Conservation (phyloP, 179 eudicot genomes). For the Patellifolia procumbens region DNA sequence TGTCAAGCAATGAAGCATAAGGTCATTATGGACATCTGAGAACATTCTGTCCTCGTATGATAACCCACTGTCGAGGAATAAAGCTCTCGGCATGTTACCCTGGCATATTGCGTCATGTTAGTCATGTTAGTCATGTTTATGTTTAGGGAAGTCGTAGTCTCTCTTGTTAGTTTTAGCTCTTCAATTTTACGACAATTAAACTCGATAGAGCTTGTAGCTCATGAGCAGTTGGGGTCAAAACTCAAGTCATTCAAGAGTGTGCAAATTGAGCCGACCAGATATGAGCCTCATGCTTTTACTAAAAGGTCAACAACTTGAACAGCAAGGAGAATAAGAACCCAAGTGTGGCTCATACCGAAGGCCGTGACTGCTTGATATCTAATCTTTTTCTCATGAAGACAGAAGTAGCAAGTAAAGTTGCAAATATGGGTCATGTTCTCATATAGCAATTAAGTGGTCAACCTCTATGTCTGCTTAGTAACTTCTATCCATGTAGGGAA, state of each 20-base stretch:
- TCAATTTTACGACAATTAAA: neutral
- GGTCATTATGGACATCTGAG: neutral
- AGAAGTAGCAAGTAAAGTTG: neutral
- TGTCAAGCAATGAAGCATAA: neutral
- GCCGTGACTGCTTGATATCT: neutral
- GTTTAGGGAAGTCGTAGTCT: neutral
- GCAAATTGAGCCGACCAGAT: neutral
- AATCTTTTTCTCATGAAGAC: neutral
- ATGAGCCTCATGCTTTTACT: neutral
- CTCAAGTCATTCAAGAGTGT: neutral
- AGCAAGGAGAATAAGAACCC: neutral
- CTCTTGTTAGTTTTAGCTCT: neutral
- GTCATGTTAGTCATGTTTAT: neutral
- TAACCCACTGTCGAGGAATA: neutral
- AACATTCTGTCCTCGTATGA: neutral
- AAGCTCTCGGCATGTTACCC: neutral
- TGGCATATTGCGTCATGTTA: neutral
- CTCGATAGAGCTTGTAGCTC: neutral
- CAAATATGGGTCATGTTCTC: neutral
- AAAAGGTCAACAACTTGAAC: neutral
- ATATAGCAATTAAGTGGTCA: neutral
- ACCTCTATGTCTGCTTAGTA: neutral
- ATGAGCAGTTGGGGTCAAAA: neutral
- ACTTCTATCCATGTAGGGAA: neutral
- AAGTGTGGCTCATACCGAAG: neutral